Evolutionary conservation across 331 rosid species (phyloP).

Genomic region (Acacia concinna): DNA sequence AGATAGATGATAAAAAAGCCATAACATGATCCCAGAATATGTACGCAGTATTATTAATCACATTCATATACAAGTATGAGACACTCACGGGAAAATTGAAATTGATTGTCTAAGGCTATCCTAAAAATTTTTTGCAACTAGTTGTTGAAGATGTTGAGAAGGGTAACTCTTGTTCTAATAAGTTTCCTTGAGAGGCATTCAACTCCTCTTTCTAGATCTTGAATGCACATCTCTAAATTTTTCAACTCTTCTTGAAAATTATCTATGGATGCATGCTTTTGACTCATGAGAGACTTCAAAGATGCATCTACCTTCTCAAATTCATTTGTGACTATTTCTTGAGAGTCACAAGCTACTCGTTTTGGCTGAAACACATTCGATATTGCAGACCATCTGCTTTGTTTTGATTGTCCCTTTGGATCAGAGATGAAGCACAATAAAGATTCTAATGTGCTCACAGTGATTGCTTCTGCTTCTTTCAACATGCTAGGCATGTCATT

Average conservation of each 20-base stretch:
- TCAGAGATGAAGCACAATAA: neutral
- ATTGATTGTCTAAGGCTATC: neutral
- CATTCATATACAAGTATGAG: neutral
- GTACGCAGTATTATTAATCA: neutral
- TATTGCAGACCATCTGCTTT: neutral
- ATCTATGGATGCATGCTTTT: neutral
- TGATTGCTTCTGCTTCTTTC: neutral
- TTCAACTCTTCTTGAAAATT: neutral
- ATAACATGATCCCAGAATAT: neutral
- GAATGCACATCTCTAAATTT: neutral
- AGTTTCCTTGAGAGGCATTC: conserved; percentile 24
- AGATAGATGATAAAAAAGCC: neutral
- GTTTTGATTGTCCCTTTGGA: neutral
- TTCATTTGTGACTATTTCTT: neutral
- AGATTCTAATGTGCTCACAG: neutral
- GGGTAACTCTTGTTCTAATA: conserved; percentile 35
- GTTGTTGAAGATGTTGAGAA: conserved; percentile 51
- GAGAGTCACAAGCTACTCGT: neutral
- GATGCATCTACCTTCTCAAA: neutral
- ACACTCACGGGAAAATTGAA: conserved; percentile 6
- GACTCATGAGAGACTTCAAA: neutral
- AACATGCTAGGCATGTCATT: neutral
- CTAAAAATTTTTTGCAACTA: conserved; percentile 10
- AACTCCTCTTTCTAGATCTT: neutral
- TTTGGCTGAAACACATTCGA: neutral